These are phyloP conservation scores for Neurospora sp. DNA, from an alignment of 495 filamentous ascomycete species.

Conservation along the genomic window DNA sequence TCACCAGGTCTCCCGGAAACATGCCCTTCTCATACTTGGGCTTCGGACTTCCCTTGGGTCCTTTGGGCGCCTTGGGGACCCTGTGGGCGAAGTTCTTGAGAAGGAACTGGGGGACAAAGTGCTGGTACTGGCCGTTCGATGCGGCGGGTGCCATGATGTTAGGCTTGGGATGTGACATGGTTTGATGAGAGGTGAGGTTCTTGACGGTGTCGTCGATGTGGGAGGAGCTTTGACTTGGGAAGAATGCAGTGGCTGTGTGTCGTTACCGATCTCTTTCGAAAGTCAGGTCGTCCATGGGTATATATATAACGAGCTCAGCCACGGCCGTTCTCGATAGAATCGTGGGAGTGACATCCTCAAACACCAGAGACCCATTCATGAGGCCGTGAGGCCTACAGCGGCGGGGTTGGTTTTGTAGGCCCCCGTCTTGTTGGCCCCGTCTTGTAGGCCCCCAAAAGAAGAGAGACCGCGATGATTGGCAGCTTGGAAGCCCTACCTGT, in stretches of 20 bases:
- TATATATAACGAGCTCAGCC: background rate
- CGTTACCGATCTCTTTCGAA: background rate
- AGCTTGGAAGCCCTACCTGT: background rate
- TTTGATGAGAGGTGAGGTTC: background rate
- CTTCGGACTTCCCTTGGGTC: background rate
- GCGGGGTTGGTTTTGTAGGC: background rate
- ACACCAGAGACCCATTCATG: background rate
- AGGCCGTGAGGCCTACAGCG: background rate
- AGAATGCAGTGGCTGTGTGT: background rate
- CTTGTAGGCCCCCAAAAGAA: background rate
- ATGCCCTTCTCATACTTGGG: constrained; percentile 13
- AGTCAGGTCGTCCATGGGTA: background rate
- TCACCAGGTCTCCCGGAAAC: constrained; percentile 14
- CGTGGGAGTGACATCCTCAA: background rate
- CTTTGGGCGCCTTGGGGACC: background rate
- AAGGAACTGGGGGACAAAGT: constrained; percentile 40
- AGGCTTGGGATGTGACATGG: background rate
- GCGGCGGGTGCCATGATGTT: background rate
- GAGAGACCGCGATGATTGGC: background rate
- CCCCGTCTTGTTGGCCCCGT: background rate
- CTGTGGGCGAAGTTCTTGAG: constrained; percentile 32
- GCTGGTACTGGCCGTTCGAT: constrained; percentile 29
- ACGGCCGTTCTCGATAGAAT: background rate
- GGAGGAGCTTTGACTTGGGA: background rate
- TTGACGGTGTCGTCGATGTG: background rate